phyloP scores from a whole-genome alignment of 495 filamentous ascomycete species.

The Penicillium silybi region DNA sequence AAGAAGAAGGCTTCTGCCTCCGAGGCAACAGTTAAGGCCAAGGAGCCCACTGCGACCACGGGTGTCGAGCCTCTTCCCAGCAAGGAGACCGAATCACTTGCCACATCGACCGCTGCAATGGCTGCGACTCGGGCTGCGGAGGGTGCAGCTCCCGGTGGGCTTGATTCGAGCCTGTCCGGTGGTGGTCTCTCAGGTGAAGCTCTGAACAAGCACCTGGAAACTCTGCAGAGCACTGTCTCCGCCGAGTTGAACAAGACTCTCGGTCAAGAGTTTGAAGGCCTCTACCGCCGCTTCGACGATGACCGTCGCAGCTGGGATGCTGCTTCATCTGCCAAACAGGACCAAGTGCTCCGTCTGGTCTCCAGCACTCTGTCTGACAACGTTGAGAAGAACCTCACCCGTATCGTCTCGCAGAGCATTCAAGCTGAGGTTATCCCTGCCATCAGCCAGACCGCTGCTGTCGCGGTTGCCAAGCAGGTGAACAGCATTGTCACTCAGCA shows the following conservation, averaged over 20 bases:
- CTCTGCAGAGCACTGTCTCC: constrained; percentile 52
- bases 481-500: constrained; percentile 49
- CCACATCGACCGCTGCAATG: constrained; percentile 10
- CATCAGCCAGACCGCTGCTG: constrained; percentile 45
- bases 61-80: constrained; percentile 18
- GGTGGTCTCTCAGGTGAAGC: constrained; percentile 32
- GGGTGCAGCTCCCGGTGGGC: constrained; percentile 1
- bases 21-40: constrained; percentile 31
- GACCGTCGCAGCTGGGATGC: constrained; percentile 63
- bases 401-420: constrained; percentile 66
- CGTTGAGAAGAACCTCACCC: constrained; percentile 72
- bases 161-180: not conserved
- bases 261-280: constrained; percentile 50
- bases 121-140: constrained; percentile 4
- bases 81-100: constrained; percentile 19
- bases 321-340: constrained; percentile 64
- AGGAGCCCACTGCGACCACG: constrained; percentile 20
- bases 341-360: constrained; percentile 79
- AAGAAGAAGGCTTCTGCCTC: constrained; percentile 50
- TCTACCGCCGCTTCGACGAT: constrained; percentile 61
- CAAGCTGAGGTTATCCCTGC: constrained; percentile 60
- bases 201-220: constrained; percentile 51
- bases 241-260: constrained; percentile 54
- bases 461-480: constrained; percentile 59
- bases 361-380: constrained; percentile 86